Evolutionary conservation across 345 rosid genomes (phyloP).

Genomic region (Arabis hirsuta): DNA sequence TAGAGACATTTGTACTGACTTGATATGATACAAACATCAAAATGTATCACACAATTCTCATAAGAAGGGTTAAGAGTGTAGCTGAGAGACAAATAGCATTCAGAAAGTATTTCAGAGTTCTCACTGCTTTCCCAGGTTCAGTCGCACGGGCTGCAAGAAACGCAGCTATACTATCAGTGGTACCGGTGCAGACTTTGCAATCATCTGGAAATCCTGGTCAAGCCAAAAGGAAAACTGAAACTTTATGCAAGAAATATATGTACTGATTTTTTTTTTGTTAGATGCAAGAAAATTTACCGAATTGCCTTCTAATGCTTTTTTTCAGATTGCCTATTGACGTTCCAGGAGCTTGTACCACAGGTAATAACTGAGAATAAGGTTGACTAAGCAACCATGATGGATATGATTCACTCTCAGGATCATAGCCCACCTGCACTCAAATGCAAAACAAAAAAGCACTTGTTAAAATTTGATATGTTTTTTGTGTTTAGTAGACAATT

Average conservation of each 20-base stretch:
- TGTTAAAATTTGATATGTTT: neutral
- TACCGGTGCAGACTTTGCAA: constrained; percentile 80
- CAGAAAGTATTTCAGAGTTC: constrained; percentile 35
- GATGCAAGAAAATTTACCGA: constrained; percentile 48
- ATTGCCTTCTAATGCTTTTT: constrained; percentile 58
- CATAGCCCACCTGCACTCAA: constrained; percentile 77
- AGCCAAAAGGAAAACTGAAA: constrained; percentile 18
- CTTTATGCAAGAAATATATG: no score
- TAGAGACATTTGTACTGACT: constrained; percentile 4
- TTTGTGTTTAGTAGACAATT: neutral
- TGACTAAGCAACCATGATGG: constrained; percentile 86
- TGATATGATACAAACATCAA: neutral
- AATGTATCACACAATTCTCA: neutral
- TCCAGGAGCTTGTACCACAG: constrained; percentile 81
- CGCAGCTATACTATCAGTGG: constrained; percentile 96
- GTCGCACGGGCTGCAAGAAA: constrained; percentile 93
- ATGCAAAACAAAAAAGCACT: constrained; percentile 4
- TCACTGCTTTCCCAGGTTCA: constrained; percentile 84
- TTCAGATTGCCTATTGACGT: constrained; percentile 64
- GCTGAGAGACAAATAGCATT: neutral
- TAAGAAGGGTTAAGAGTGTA: neutral
- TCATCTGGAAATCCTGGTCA: constrained; percentile 76
- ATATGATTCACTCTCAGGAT: constrained; percentile 84
- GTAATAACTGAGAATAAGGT: constrained; percentile 76
- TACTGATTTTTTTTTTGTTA: neutral